phyloP scores from a whole-genome alignment of 2,329 filamentous ascomycete species.

The Claviceps arundinis region DNA sequence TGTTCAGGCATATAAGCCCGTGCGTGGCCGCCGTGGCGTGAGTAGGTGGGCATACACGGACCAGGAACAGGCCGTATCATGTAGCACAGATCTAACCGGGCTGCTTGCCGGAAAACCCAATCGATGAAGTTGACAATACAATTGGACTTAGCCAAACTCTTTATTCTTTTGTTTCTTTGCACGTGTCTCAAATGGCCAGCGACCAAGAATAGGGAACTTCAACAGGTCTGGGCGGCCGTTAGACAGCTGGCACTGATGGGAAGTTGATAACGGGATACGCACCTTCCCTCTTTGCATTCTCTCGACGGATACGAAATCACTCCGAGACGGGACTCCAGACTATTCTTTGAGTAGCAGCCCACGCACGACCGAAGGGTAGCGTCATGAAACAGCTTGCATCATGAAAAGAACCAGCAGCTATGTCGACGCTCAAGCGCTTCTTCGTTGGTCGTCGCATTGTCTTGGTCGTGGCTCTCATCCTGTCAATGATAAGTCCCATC shows the following conservation, averaged over 20 bases:
- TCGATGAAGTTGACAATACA: neutral
- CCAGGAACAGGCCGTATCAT: no score
- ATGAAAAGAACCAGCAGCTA: neutral
- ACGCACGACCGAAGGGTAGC: neutral
- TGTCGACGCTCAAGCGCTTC: neutral
- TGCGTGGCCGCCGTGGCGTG: no score
- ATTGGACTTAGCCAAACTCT: neutral
- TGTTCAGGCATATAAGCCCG: no score
- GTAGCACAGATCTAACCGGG: no score
- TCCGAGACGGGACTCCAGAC: no score
- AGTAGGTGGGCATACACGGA: no score
- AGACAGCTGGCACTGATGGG: neutral
- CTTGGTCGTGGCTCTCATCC: neutral
- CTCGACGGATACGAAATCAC: neutral
- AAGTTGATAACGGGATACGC: neutral
- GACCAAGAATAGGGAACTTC: neutral
- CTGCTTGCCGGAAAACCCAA: no score
- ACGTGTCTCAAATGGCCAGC: neutral
- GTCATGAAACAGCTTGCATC: neutral
- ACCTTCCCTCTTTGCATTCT: constrained; percentile 1
- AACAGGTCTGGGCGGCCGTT: neutral
- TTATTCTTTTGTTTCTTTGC: neutral
- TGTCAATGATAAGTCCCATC: neutral
- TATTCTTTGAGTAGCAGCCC: neutral
- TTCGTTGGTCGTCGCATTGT: neutral